A percentile compares a stretch with the other conserved stretches of the same genome.
These are phyloP conservation scores for Cymbidium sinense DNA, from an alignment of 106 monocot genomes.

Conservation along the genomic window DNA sequence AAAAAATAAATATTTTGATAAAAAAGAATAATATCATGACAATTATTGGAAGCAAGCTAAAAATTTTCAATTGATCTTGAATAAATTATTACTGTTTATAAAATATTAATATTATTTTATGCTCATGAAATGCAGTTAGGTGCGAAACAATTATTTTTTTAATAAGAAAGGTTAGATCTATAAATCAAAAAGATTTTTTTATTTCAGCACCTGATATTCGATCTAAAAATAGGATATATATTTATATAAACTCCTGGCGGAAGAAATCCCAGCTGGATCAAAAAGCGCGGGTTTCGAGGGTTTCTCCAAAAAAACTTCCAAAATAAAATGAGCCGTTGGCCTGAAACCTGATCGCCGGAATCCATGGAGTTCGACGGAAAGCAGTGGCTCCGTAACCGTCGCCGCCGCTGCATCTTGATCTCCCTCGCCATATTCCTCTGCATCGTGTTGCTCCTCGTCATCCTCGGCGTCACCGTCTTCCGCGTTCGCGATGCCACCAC, in stretches of 20 bases:
- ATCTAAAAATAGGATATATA: not conserved
- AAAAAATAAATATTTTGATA: too few relatives aligned
- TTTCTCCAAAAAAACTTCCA: not conserved
- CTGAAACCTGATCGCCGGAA: not conserved
- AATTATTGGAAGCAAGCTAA: too few relatives aligned
- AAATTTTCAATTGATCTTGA: too few relatives aligned
- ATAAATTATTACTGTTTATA: too few relatives aligned
- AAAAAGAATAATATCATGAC: too few relatives aligned
- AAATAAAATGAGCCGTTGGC: not conserved
- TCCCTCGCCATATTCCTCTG: constrained; percentile 13
- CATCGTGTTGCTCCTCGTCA: constrained; percentile 31
- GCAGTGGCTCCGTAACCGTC: not conserved
- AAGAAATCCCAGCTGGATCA: not conserved
- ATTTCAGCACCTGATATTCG: too few relatives aligned
- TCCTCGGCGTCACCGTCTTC: constrained; percentile 61
- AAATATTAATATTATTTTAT: too few relatives aligned
- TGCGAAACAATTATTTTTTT: too few relatives aligned
- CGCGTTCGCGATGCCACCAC: constrained; percentile 38
- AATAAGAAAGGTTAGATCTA: too few relatives aligned
- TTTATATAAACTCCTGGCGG: not conserved
- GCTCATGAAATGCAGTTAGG: too few relatives aligned
- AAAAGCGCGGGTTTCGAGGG: not conserved
- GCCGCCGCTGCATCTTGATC: constrained; percentile 14
- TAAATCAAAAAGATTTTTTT: too few relatives aligned
- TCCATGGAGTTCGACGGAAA: not conserved